Percentiles rank a stretch among this genome's conserved stretches.
Conservation (phyloP, 2,329 filamentous ascomycete genomes). For the Colletotrichum tropicicola region DNA sequence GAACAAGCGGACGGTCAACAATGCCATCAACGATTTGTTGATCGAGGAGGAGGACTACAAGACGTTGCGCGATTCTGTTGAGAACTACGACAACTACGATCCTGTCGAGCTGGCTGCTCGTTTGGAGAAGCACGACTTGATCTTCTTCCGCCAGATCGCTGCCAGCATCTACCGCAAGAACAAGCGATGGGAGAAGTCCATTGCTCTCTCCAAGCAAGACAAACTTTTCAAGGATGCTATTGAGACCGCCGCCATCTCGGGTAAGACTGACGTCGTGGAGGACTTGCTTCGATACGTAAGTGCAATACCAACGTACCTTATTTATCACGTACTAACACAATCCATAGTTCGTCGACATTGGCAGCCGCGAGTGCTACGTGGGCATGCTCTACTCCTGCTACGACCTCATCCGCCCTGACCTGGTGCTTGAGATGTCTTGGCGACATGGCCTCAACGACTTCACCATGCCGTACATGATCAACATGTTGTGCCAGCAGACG, state of each 20-base stretch:
- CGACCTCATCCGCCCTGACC: conserved; percentile 91
- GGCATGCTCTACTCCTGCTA: conserved; percentile 99
- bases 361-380: conserved; percentile 99
- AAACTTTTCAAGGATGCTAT: conserved; percentile 99
- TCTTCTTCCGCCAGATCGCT: conserved; percentile 99
- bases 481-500: conserved; percentile 91
- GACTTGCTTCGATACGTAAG: conserved; percentile 96
- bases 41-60: conserved; percentile 99
- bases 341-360: conserved; percentile 94
- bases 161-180: conserved; percentile 99
- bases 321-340: conserved; percentile 40
- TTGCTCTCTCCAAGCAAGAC: conserved; percentile 96
- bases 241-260: conserved; percentile 92
- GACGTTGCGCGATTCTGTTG: conserved; percentile 94
- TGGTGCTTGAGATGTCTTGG: conserved; percentile 97
- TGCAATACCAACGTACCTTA: conserved; percentile 41
- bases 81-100: conserved; percentile 99
- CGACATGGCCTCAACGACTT: conserved; percentile 94
- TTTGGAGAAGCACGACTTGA: conserved; percentile 95
- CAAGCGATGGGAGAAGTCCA: conserved; percentile 99
- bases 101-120: conserved; percentile 90
- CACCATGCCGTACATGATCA: conserved; percentile 99
- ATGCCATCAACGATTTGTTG: conserved; percentile 95
- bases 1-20: conserved; percentile 98
- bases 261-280: conserved; percentile 91